These are phyloP conservation scores for Pholiota microspora DNA, from an alignment of 768 basidiomycete genomes.

Conservation along the genomic window DNA sequence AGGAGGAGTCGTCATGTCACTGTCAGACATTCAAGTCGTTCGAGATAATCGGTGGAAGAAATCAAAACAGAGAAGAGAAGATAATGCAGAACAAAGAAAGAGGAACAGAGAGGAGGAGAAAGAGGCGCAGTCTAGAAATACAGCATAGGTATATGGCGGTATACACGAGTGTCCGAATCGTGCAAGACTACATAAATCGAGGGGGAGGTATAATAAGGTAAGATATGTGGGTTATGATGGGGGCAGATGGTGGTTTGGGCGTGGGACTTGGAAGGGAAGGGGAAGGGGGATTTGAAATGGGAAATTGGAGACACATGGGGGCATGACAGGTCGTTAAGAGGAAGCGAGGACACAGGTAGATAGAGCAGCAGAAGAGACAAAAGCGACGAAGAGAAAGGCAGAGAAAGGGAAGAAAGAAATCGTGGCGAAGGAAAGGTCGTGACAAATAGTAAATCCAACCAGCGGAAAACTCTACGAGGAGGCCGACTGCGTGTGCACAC, in stretches of 20 bases:
- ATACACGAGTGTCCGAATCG: conserved; percentile 17
- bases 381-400: conserved; percentile 9
- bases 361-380: conserved; percentile 7
- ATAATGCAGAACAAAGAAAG: too few relatives aligned
- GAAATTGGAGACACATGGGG: too few relatives aligned
- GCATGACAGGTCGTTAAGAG: conserved; percentile 30
- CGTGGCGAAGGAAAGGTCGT: not conserved
- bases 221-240: conserved; percentile 8
- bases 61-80: too few relatives aligned
- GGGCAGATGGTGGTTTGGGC: too few relatives aligned
- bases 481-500: conserved; percentile 4
- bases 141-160: conserved; percentile 29
- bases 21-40: too few relatives aligned
- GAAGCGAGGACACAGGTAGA: not conserved
- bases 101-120: too few relatives aligned
- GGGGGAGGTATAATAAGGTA: conserved; percentile 30
- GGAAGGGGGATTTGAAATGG: too few relatives aligned
- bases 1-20: too few relatives aligned
- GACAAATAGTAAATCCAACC: not conserved
- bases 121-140: conserved; percentile 31
- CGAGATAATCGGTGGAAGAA: too few relatives aligned
- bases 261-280: too few relatives aligned
- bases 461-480: conserved; percentile 16
- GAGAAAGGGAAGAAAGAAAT: conserved; percentile 14
- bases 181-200: conserved; percentile 16